phyloP scores from a whole-genome alignment of 331 rosid species.

The Ulmus americana region DNA sequence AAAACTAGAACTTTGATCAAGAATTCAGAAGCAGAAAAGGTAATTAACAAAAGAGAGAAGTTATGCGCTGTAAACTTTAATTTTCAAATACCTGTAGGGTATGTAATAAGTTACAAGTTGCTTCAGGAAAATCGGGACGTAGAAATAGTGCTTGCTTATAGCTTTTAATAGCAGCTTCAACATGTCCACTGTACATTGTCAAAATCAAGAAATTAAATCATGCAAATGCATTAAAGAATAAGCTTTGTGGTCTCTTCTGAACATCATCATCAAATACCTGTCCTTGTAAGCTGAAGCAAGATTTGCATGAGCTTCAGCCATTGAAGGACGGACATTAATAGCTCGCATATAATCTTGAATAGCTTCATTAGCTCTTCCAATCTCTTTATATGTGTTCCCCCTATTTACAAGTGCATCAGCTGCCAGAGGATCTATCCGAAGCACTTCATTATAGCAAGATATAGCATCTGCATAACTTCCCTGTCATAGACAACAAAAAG shows the following conservation, averaged over 20 bases:
- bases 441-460: conserved; percentile 95
- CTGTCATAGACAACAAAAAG: conserved; percentile 27
- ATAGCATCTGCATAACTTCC: conserved; percentile 95
- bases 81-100: conserved; percentile 64
- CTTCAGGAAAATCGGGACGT: conserved; percentile 92
- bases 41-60: too few relatives aligned
- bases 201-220: too few relatives aligned
- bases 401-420: conserved; percentile 98
- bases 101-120: conserved; percentile 95
- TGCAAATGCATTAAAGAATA: too few relatives aligned
- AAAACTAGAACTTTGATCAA: not conserved
- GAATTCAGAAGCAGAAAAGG: too few relatives aligned
- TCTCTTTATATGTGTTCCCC: conserved; percentile 96
- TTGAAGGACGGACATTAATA: conserved; percentile 67
- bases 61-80: too few relatives aligned
- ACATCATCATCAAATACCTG: conserved; percentile 37
- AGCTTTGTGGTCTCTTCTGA: too few relatives aligned
- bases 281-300: conserved; percentile 98
- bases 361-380: conserved; percentile 93
- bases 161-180: conserved; percentile 87
- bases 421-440: conserved; percentile 95
- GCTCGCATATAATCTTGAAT: conserved; percentile 84
- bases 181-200: conserved; percentile 65
- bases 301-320: conserved; percentile 99
- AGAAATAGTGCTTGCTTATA: conserved; percentile 73